phyloP scores from a whole-genome alignment of 2,329 filamentous ascomycete species.

The Trichoderma guizhouense region DNA sequence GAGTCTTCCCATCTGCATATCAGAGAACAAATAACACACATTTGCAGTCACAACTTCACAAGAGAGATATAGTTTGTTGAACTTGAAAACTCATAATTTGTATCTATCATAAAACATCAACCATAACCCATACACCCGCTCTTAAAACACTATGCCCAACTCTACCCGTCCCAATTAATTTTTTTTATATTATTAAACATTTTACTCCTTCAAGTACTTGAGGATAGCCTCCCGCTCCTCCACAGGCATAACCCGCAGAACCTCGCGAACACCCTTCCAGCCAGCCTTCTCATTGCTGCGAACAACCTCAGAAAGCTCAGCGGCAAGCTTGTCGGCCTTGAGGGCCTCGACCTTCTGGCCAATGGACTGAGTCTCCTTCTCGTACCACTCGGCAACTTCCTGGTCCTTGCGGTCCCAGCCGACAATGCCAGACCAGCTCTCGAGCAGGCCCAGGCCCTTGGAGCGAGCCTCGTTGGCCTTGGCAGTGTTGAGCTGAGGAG shows the following conservation, averaged over 20 bases:
- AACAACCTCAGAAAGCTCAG: slow-evolving; percentile 45
- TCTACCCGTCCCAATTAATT: neutral
- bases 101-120: slow-evolving; percentile 9
- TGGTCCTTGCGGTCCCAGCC: slow-evolving; percentile 77
- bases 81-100: neutral
- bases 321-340: slow-evolving; percentile 65
- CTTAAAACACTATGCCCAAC: neutral
- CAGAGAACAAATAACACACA: too few species aligned
- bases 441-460: slow-evolving; percentile 69
- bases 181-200: neutral
- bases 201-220: slow-evolving; percentile 49
- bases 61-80: neutral
- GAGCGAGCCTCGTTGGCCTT: slow-evolving; percentile 55
- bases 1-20: too few species aligned
- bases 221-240: slow-evolving; percentile 84
- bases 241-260: slow-evolving; percentile 82
- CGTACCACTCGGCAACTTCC: slow-evolving; percentile 90
- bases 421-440: slow-evolving; percentile 76
- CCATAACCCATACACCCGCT: slow-evolving; percentile 17
- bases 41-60: neutral
- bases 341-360: slow-evolving; percentile 80
- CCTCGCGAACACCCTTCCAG: slow-evolving; percentile 81
- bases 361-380: slow-evolving; percentile 83
- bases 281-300: slow-evolving; percentile 59
- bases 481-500: slow-evolving; percentile 33